Base-by-base conservation (phyloP, 2,329 filamentous ascomycete species). In the Exophiala calicioides region DNA sequence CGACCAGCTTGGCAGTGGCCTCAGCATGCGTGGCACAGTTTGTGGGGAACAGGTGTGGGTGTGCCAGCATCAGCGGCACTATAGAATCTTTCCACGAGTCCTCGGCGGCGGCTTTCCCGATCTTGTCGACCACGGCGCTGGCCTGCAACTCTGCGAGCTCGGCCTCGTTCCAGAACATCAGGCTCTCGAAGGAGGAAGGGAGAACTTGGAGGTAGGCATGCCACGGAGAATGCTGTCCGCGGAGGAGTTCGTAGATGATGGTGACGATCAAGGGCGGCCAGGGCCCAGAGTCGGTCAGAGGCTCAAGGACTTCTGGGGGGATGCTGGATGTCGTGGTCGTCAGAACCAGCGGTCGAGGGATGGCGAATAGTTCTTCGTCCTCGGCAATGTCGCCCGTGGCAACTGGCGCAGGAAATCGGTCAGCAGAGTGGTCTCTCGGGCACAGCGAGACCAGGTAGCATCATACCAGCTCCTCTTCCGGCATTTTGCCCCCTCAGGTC, bases 151-250 rank as follows among this genome's bases (percentile, higher is more conserved):
- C 76, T 1, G 72, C 68, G 2, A 95, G 73, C 64, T 95, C 89
- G 1, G 73, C 69, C 1, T 77, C 71, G 2, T 78, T 73, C 90
- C 90, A 96, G 69, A 90, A 95, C 86, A 96, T 95, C 55, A 91
- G 78, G 2, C 88, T 94, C 64, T 93, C 81, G 62, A 95, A 95
- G 42, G 64, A 63, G 15, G 50, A 50, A 2, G 89, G 89, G 4
- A 95, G 75, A 15, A 95, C 74, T 47, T 82, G 76, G 56, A 95
- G 82, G 66, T 95, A 95, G 0, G 82, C 76, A 55, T 81, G 80
- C 90, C 90, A 95, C 6, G 68, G 70, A 1, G 89, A 94, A 1
- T 68, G 50, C 59, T 71, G 38, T 66, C 82, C 72, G 38, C 71
- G 64, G 65, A 82, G 76, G 52, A 76, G 74, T 69, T 95, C 89